Conservation (phyloP, 352 stramenopile species). For the Phytophthora crassamura region DNA sequence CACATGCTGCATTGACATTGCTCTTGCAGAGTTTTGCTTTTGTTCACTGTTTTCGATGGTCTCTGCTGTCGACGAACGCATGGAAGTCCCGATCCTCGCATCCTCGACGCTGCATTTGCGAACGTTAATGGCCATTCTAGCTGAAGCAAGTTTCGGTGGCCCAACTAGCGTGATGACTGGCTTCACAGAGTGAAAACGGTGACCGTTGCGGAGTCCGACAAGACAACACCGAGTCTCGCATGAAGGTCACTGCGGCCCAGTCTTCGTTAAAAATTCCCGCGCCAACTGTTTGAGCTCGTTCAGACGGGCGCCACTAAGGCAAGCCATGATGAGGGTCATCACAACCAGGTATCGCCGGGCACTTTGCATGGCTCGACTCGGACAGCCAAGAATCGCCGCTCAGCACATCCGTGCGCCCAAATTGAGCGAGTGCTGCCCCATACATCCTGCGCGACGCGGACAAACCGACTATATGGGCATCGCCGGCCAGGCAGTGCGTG, state of each 20-base stretch:
- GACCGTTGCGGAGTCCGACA: constrained; percentile 3
- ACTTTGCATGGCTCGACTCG: constrained; percentile 1
- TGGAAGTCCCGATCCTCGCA: constrained; percentile 3
- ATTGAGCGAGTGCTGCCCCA: constrained; percentile 10
- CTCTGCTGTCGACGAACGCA: constrained; percentile 14
- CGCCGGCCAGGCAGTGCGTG: constrained; percentile 19
- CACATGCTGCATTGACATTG: no score
- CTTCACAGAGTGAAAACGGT: not conserved
- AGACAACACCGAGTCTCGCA: constrained; percentile 35
- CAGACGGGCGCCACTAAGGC: constrained; percentile 35
- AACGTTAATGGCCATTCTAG: constrained; percentile 18
- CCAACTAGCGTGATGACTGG: constrained; percentile 27
- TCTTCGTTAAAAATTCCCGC: constrained; percentile 14
- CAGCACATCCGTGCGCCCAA: constrained; percentile 9
- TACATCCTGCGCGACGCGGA: constrained; percentile 27
- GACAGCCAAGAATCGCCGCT: constrained; percentile 4
- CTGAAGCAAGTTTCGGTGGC: constrained; percentile 34
- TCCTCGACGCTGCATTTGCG: not conserved
- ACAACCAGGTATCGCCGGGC: constrained; percentile 21
- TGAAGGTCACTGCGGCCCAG: constrained; percentile 10
- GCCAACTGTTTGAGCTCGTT: constrained; percentile 6
- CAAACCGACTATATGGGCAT: constrained; percentile 41
- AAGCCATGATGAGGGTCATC: constrained; percentile 18
- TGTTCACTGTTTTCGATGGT: not conserved
- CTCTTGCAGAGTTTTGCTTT: no score